Conservation (phyloP, 495 filamentous ascomycete species). For the Aspergillus indologenus region DNA sequence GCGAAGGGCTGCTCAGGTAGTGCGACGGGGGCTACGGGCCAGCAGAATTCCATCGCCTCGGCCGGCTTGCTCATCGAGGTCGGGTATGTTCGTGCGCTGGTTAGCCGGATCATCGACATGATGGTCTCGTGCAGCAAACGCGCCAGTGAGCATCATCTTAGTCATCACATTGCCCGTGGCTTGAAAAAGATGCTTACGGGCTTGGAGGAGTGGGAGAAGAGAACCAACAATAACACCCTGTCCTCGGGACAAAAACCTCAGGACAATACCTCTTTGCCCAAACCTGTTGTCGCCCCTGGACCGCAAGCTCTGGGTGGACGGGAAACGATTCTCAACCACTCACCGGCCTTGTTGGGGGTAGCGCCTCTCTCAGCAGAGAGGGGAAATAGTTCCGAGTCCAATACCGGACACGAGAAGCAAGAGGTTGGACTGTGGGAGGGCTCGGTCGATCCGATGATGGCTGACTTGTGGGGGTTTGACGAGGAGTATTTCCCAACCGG, state of each 20-base stretch:
- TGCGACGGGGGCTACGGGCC: conserved; percentile 22
- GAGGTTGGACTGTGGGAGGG: conserved; percentile 42
- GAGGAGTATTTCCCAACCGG: conserved; percentile 50
- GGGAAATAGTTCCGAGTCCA: conserved; percentile 33
- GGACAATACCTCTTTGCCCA: conserved; percentile 37
- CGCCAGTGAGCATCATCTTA: conserved; percentile 52
- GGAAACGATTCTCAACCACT: conserved; percentile 41
- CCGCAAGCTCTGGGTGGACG: conserved; percentile 40
- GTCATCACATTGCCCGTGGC: conserved; percentile 51
- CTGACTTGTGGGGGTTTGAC: conserved; percentile 47
- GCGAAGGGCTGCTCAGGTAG: conserved; percentile 42
- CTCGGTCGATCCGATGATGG: conserved; percentile 48
- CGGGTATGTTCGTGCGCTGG: conserved; percentile 42
- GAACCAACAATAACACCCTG: conserved; percentile 26
- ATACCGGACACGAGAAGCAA: conserved; percentile 22
- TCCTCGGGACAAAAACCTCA: conserved; percentile 20
- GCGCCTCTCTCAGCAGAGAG: conserved; percentile 46
- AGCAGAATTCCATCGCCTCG: conserved; percentile 44
- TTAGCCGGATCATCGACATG: conserved; percentile 44
- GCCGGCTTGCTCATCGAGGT: conserved; percentile 42
- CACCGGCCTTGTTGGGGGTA: conserved; percentile 41
- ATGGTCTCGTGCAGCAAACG: conserved; percentile 48
- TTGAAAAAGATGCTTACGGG: conserved; percentile 52
- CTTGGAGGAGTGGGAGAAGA: conserved; percentile 47
- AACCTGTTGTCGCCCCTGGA: conserved; percentile 38